Evolutionary conservation across 2,329 filamentous ascomycete genomes (phyloP), one percentile per base, ranked within the genome.

Genomic region (Sphaceloma murrayae): DNA sequence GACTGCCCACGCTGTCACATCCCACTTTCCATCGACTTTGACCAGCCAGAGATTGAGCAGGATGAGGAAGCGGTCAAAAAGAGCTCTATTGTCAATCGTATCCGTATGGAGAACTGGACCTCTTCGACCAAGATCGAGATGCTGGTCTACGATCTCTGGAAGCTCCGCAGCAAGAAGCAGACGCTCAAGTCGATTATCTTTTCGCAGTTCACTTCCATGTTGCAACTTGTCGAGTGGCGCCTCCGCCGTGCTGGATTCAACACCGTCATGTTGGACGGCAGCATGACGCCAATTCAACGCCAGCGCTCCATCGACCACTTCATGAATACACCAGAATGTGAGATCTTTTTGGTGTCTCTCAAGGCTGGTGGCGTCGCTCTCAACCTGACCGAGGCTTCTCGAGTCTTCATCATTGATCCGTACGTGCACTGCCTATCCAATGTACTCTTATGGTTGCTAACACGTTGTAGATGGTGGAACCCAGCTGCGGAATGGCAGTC

Each of bases 401-500:
- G 85, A 38, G 91, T 98, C 7, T 96, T 94, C 62, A 95, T 96
- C 49, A 80, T 96, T 47, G 91, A 98, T 57, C 91, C 91, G 72
- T 88, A 77, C 75, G 83, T 81, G 32, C 31, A 30, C 22, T 31
- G 10, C 10, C 16, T 22, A 31, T 31, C 19, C 22, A 29, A 34
- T 30, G 19, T 18, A 46, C n/a, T 21, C 38, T 42, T 5, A 7
- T 54, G 32, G 26, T 46, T 51, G 34, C 62, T 62, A 53, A 67
- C 43, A 18, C 10, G 48, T 22, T 49, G 26, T 53, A 87, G 83
- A 54, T 96, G 91, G 91, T 98, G 91, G 91, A 96, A 96, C 54
- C 91, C 91, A n/a, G 88, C 88, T n/a, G 89, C 89, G 0, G 91
- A 98, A 66, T 98, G 91, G 91, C 91, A 98, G 65, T 91, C 84